These are phyloP conservation scores for Penicillium samsonianum DNA, from an alignment of 495 filamentous ascomycete species.

Conservation along the genomic window DNA sequence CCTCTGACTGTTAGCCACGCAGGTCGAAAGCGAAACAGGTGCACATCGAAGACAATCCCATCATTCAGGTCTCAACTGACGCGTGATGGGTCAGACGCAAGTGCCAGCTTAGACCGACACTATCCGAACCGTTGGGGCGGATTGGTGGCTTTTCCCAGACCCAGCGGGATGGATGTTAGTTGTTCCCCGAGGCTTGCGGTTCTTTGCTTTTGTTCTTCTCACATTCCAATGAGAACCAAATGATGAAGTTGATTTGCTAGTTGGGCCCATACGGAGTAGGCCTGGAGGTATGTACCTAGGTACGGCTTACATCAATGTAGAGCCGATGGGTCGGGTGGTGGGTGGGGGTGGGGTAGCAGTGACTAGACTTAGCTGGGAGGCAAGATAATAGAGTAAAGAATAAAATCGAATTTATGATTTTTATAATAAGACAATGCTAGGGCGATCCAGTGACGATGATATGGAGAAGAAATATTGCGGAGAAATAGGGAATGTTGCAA, in stretches of 20 bases:
- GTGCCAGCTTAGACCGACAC: conserved; percentile 23
- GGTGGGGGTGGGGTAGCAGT: not conserved
- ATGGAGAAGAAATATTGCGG: conserved; percentile 1
- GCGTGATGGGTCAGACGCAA: conserved; percentile 40
- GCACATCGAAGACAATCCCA: conserved; percentile 13
- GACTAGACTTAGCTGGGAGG: not conserved
- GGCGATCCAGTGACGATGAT: conserved; percentile 1
- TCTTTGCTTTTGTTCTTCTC: not conserved
- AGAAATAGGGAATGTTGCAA: conserved; percentile 8
- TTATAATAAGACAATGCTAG: not conserved
- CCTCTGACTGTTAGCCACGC: conserved; percentile 14
- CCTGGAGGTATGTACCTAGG: not conserved
- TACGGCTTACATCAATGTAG: not conserved
- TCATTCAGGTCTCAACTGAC: conserved; percentile 29
- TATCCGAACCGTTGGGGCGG: conserved; percentile 11
- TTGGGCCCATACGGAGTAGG: not conserved
- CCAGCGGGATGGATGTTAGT: conserved; percentile 1
- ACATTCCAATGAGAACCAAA: conserved; percentile 5
- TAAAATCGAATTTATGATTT: not conserved
- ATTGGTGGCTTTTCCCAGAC: not conserved
- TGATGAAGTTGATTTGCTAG: not conserved
- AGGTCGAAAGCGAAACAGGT: conserved; percentile 5
- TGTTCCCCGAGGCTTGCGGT: conserved; percentile 1
- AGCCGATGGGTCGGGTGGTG: not conserved
- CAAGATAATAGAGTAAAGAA: not conserved